Conservation (phyloP, 805 yeast genomes). For the Lipomyces orientalis region DNA sequence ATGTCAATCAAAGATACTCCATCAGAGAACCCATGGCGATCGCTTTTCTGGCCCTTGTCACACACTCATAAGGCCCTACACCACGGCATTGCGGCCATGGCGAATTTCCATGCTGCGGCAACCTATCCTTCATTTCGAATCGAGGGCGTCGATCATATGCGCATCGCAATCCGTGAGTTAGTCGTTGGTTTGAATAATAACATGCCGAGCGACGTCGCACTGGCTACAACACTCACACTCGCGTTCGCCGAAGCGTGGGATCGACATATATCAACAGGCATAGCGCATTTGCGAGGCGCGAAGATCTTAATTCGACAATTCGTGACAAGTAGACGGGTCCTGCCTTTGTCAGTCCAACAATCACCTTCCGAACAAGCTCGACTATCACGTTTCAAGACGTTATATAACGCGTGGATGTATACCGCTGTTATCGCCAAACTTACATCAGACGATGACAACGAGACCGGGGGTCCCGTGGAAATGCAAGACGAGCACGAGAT, state of each 20-base stretch:
- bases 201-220: conserved; percentile 65
- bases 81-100: conserved; percentile 70
- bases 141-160: conserved; percentile 63
- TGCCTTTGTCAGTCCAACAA: conserved; percentile 14
- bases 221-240: conserved; percentile 66
- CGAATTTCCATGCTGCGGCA: conserved; percentile 62
- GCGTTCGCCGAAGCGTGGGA: conserved; percentile 76
- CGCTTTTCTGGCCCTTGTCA: conserved; percentile 61
- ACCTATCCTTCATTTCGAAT: conserved; percentile 50
- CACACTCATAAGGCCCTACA: conserved; percentile 60
- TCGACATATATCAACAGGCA: conserved; percentile 67
- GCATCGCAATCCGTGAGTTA: conserved; percentile 61
- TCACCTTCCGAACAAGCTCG: conserved; percentile 26
- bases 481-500: conserved; percentile 31
- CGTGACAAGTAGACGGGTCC: conserved; percentile 20
- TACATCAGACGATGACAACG: conserved; percentile 57
- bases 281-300: conserved; percentile 72
- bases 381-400: conserved; percentile 51
- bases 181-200: conserved; percentile 58
- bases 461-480: conserved; percentile 32
- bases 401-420: conserved; percentile 70
- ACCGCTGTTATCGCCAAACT: conserved; percentile 70
- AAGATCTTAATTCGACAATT: conserved; percentile 56
- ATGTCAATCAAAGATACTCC: conserved; percentile 70
- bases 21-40: conserved; percentile 73